Conservation (phyloP, 2,329 filamentous ascomycete genomes). For the Macroventuria anomochaeta region DNA sequence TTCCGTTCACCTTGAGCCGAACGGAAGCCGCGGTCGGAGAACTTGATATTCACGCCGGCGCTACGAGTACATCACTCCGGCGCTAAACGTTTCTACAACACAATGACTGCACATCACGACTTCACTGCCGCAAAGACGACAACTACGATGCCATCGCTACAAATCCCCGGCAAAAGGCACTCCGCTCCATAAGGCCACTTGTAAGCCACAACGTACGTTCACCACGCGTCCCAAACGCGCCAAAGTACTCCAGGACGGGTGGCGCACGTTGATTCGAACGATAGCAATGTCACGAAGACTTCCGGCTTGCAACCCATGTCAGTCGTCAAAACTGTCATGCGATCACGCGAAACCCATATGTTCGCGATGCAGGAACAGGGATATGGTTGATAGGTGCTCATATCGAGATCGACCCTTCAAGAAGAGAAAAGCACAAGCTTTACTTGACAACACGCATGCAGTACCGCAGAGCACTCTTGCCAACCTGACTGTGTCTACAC, state of each 20-base stretch:
- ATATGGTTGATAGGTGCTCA: not conserved
- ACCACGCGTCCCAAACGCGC: not conserved
- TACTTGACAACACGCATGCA: not conserved
- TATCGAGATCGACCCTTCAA: constrained; percentile 4
- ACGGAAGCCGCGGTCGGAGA: too few relatives aligned
- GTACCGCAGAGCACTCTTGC: not conserved
- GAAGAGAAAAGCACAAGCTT: not conserved
- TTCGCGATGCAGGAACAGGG: not conserved
- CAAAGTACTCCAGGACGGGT: not conserved
- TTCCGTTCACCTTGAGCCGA: too few relatives aligned
- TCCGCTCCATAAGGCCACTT: not conserved
- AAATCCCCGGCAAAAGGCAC: not conserved
- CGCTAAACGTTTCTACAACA: too few relatives aligned
- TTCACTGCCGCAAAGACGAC: too few relatives aligned
- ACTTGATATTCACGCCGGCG: too few relatives aligned
- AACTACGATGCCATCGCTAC: not conserved
- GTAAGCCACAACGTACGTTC: not conserved
- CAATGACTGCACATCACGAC: too few relatives aligned
- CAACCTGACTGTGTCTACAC: not conserved
- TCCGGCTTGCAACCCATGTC: constrained; percentile 4
- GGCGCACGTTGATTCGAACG: too few relatives aligned
- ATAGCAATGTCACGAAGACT: not conserved
- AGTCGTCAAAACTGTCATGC: not conserved
- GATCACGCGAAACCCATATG: not conserved
- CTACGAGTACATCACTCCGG: too few relatives aligned